Conservation (phyloP, 129 eudicot species). For the Artemisia annua region DNA sequence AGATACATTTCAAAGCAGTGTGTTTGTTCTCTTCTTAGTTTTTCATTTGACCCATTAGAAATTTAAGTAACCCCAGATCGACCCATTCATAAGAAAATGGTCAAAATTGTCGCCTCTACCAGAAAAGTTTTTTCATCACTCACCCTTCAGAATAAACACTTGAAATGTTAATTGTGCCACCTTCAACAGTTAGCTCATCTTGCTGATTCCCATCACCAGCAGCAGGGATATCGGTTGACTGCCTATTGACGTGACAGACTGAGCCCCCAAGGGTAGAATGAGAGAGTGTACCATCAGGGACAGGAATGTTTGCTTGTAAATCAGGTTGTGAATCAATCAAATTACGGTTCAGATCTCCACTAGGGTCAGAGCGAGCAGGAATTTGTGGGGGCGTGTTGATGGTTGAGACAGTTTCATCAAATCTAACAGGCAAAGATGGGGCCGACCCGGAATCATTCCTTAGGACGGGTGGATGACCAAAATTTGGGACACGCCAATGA, state of each 20-base stretch:
- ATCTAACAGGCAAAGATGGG: conserved; percentile 52
- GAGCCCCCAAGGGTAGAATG: conserved; percentile 43
- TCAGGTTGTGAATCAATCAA: conserved; percentile 60
- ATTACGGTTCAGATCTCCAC: conserved; percentile 50
- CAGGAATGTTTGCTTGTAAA: conserved; percentile 48
- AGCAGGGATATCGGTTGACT: conserved; percentile 46
- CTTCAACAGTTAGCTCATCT: conserved; percentile 78
- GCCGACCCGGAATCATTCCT: conserved; percentile 53
- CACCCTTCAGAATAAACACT: conserved; percentile 90
- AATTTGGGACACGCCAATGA: conserved; percentile 87
- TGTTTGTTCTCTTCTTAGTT: neutral
- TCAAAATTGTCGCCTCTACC: neutral
- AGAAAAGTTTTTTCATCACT: conserved; percentile 29
- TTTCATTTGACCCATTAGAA: neutral
- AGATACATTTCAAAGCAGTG: neutral
- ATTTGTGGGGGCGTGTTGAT: conserved; percentile 50
- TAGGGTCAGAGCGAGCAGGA: conserved; percentile 48
- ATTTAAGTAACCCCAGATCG: neutral
- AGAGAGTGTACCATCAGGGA: conserved; percentile 52
- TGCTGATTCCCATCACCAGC: conserved; percentile 46
- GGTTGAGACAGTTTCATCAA: conserved; percentile 57
- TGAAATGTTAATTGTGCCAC: conserved; percentile 89
- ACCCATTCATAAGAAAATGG: conserved; percentile 11
- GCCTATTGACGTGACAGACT: conserved; percentile 40
- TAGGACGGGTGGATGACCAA: conserved; percentile 58